These are phyloP conservation scores for Botrytis pseudocinerea DNA, from an alignment of 2,329 filamentous ascomycete genomes.

Conservation along the genomic window DNA sequence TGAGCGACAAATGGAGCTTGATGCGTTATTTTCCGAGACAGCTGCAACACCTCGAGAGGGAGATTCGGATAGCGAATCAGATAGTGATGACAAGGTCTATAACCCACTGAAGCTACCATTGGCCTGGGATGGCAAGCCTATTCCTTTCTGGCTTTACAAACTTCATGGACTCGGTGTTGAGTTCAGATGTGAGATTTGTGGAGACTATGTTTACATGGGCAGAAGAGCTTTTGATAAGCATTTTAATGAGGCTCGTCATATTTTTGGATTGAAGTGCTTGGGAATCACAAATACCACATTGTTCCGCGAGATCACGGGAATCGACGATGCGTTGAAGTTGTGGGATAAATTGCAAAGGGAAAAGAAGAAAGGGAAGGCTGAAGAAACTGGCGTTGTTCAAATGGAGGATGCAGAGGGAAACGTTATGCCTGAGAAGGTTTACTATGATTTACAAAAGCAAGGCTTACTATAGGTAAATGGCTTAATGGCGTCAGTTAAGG, in stretches of 20 bases:
- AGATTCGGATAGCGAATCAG: conserved; percentile 67
- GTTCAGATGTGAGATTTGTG: conserved; percentile 93
- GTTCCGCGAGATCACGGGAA: conserved; percentile 91
- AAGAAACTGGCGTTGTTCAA: conserved; percentile 84
- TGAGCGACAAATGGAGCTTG: conserved; percentile 90
- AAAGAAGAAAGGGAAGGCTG: conserved; percentile 72
- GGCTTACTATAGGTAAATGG: conserved; percentile 64
- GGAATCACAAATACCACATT: conserved; percentile 89
- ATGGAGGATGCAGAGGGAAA: conserved; percentile 99
- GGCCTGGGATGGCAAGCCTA: conserved; percentile 98
- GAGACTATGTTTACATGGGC: conserved; percentile 99
- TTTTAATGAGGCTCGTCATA: conserved; percentile 90
- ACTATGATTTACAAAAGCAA: conserved; percentile 91
- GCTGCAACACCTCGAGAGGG: conserved; percentile 42
- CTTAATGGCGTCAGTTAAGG: neutral
- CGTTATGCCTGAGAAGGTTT: conserved; percentile 99
- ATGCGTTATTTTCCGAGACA: conserved; percentile 73
- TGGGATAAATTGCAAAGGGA: conserved; percentile 94
- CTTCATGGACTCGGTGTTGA: conserved; percentile 93
- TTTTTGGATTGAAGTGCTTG: conserved; percentile 90
- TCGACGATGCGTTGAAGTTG: conserved; percentile 81
- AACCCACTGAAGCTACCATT: conserved; percentile 95
- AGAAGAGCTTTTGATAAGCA: conserved; percentile 96
- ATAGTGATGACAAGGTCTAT: conserved; percentile 84
- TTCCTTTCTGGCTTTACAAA: conserved; percentile 98